Percentiles rank a stretch among this genome's conserved stretches.
phyloP scores from a whole-genome alignment of 1,284 basidiomycete genomes.

The Earliella scabrosa region DNA sequence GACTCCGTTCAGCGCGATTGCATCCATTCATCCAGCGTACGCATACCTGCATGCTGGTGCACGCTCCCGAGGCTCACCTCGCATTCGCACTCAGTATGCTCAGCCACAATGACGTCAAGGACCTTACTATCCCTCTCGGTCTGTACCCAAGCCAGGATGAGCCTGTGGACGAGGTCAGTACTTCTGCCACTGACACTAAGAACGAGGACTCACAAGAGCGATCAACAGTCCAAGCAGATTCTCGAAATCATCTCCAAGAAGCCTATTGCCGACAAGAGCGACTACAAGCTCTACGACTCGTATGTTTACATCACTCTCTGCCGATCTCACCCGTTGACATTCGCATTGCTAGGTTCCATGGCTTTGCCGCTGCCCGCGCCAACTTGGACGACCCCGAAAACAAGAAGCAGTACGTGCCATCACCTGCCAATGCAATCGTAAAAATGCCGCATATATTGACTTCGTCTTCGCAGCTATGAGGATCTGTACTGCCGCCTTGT shows the following conservation, averaged over 20 bases:
- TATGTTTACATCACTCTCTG: slow-evolving; percentile 29
- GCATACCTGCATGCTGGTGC: slow-evolving; percentile 25
- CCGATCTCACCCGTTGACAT: slow-evolving; percentile 14
- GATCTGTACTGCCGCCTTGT: slow-evolving; percentile 63
- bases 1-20: slow-evolving; percentile 53
- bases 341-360: slow-evolving; percentile 56
- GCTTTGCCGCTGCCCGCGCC: slow-evolving; percentile 75
- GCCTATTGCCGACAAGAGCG: slow-evolving; percentile 56
- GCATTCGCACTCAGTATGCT: slow-evolving; percentile 49
- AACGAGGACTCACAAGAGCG: no score
- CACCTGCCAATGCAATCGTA: no score
- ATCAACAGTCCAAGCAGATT: slow-evolving; percentile 57
- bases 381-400: slow-evolving; percentile 67
- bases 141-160: slow-evolving; percentile 69
- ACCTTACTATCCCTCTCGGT: slow-evolving; percentile 58
- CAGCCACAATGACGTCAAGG: slow-evolving; percentile 53
- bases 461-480: slow-evolving; percentile 46
- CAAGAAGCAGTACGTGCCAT: slow-evolving; percentile 54
- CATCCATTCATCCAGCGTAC: slow-evolving; percentile 61
- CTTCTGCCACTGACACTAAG: no score
- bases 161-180: slow-evolving; percentile 52
- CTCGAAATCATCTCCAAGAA: slow-evolving; percentile 53
- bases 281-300: slow-evolving; percentile 61
- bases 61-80: neutral
- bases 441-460: slow-evolving; percentile 10